Conservation (phyloP, 129 eudicot species). For the Centaurea solstitialis region DNA sequence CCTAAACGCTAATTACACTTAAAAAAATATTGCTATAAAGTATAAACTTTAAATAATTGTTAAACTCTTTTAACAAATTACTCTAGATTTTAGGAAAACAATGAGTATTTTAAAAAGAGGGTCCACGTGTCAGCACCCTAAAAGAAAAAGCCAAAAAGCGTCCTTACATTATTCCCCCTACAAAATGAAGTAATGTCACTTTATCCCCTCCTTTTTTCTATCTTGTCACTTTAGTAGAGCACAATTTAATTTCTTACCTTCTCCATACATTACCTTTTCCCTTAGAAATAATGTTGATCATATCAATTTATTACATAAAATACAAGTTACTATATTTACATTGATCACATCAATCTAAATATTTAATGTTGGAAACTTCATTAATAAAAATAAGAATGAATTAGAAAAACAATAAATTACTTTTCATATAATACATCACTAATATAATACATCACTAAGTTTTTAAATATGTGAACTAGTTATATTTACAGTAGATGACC, state of each 20-base stretch:
- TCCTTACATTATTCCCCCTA: not conserved
- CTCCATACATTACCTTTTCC: not conserved
- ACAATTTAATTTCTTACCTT: not conserved
- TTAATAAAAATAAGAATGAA: not conserved
- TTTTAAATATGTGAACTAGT: not conserved
- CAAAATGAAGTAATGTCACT: not conserved
- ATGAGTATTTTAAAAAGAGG: constrained; percentile 1
- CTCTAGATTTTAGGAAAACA: not conserved
- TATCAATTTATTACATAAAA: not conserved
- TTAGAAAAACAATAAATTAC: not conserved
- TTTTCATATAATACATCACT: not conserved
- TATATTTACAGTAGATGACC: not conserved
- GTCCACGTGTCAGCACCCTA: constrained; percentile 34
- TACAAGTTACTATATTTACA: not conserved
- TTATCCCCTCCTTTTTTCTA: not conserved
- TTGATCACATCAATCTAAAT: not conserved
- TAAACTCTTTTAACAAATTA: not conserved
- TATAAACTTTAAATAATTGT: no score
- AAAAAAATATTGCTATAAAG: no score
- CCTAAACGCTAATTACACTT: no score
- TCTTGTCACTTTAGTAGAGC: not conserved
- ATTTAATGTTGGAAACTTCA: not conserved
- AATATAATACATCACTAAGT: no score
- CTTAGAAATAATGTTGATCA: not conserved
- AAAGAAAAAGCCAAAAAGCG: constrained; percentile 15